Base-by-base conservation (phyloP, 1,139 yeast genomes). In the Pichia sp. region DNA sequence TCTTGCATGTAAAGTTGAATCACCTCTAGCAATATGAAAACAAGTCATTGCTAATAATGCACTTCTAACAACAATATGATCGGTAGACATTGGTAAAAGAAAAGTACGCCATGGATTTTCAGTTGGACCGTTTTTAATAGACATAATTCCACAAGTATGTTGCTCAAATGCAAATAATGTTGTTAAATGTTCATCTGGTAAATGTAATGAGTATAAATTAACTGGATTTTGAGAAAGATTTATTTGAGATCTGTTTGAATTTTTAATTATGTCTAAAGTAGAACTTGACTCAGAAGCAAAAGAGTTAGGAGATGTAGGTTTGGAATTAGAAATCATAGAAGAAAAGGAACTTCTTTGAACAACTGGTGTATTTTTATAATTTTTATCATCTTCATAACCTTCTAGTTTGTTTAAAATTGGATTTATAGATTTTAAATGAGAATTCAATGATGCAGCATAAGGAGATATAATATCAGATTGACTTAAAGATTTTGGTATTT, bases 51-150 rank as follows among this genome's bases (percentile, higher is more conserved):
- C 72, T 2, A 82, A 79, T 38, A 80, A 64, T 0, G 84, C 77
- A 55, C 78, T 76, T 60, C 72, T 75, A 46, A 78, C 60, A 19
- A 78, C 80, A 1, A 78, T 67, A 51, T 76, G 70, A 34, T 68
- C 63, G 6, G 63, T 53, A 0, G 83, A 78, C 39, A 76, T 57
- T 1, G 86, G 85, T 51, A 78, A 60, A 37, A 78, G 60, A 34
- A 71, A 56, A n/a, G 70, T 68, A 40, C 81, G 62, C 86, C 87
- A 80, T 5, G 85, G 86, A 50, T 80, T 79, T 47, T 78, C 84
- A 6, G 71, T 62, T 0, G 76, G 74, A 0, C 83, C 84, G 50
- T 76, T 75, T 50, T 75, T 77, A 38, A 79, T 75, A 2, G 82
- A 75, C 73, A 79, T 69, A 38, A 79, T 76, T 10, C 74, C 72